Evolutionary conservation across 2,329 filamentous ascomycete genomes (phyloP).

Genomic region (Paracamarosporium sp.): DNA sequence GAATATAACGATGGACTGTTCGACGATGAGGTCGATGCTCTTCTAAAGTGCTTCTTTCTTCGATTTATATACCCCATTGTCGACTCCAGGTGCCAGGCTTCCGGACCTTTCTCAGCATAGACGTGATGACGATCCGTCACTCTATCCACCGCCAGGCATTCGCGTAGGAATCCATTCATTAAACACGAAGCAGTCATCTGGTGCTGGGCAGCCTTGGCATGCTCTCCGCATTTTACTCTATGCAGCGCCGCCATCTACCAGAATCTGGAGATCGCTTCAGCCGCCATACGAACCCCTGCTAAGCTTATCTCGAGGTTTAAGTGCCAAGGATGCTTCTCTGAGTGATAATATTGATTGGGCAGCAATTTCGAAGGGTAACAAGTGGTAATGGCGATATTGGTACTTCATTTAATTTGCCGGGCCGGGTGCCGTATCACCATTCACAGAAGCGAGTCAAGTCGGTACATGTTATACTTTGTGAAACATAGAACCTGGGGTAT

Average conservation of each 20-base stretch:
- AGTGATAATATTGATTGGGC: slow-evolving; percentile 18
- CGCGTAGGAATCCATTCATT: slow-evolving; percentile 22
- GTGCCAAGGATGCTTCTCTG: slow-evolving; percentile 15
- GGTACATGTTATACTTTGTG: neutral
- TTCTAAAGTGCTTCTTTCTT: neutral
- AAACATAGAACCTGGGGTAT: neutral
- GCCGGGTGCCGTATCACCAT: slow-evolving; percentile 11
- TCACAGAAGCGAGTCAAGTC: neutral
- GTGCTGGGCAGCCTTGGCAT: slow-evolving; percentile 21
- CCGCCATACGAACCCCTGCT: slow-evolving; percentile 13
- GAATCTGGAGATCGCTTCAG: slow-evolving; percentile 20
- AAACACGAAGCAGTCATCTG: slow-evolving; percentile 24
- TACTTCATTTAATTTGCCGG: slow-evolving; percentile 32
- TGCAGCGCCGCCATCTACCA: slow-evolving; percentile 13
- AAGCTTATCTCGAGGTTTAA: slow-evolving; percentile 13
- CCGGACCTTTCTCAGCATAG: slow-evolving; percentile 13
- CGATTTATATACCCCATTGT: slow-evolving; percentile 19
- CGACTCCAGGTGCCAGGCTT: slow-evolving; percentile 11
- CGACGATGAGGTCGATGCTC: neutral
- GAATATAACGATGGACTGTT: slow-evolving; percentile 10
- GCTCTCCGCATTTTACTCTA: slow-evolving; percentile 23
- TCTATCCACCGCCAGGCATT: slow-evolving; percentile 23
- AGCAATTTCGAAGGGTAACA: slow-evolving; percentile 7
- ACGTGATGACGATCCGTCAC: slow-evolving; percentile 20
- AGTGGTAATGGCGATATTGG: slow-evolving; percentile 10